Base-by-base conservation (phyloP, 2,329 filamentous ascomycete species). In the Trichoderma sp. region DNA sequence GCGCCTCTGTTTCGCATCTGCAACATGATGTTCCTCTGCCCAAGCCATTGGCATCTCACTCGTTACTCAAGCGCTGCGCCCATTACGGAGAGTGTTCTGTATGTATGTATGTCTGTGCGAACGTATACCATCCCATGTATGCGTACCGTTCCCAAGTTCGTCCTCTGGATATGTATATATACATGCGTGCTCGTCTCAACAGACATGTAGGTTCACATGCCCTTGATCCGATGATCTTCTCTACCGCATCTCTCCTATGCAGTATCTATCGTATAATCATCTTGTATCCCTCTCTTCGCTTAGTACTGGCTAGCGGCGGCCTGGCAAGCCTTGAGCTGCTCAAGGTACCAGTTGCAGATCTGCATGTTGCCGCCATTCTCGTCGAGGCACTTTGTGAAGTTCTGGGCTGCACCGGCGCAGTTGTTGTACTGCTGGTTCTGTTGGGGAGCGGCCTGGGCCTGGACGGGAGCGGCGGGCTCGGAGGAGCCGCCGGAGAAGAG, bases 261-360 rank as follows among this genome's bases (percentile, higher is more conserved):
- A 5, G 31, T 59, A 24, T 35, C 64, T 12, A 56, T 24, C 21
- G 50, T 56, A 53, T 53, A 56, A 27, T 41, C 31, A 29, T 71
- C 18, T 53, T 1, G 45, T 6, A 53, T 21, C 33, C 6, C 18
- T 69, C 24, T n/a, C 45, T 63, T 21, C 21, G 60, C 63, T 83
- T 91, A 94, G 87, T 94, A 94, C 80, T 88, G 91, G 85, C 88
- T 91, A 74, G 94, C 92, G 80, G 94, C 93, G 78, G 90, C 87
- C 88, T 96, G 94, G 89, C 94, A 96, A 75, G 94, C 93, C 89
- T 95, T 96, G 85, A 99, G 89, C 90, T 99, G 96, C 85, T 99
- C 97, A 81, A 99, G 88, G 85, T 99, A 99, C 95, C 96, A 99
- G 80, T 94, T 93, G 88, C 97, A 99, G 83, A 98, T 97, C 83